Base-by-base conservation (phyloP, 2,329 filamentous ascomycete species). In the Periglandula ipomoeae region DNA sequence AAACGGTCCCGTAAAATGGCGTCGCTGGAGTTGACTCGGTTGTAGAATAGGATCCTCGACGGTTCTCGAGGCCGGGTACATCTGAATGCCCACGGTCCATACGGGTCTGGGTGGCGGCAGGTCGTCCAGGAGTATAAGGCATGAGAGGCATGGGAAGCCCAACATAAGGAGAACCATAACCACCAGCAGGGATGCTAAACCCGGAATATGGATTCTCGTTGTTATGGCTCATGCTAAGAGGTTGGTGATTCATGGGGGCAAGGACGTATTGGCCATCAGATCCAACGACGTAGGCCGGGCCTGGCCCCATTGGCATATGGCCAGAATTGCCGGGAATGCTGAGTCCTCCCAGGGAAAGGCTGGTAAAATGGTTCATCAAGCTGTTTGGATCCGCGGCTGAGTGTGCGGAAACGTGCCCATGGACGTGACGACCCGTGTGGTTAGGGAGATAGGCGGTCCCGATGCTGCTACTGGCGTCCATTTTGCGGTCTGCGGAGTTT, bases 1-100 rank as follows among this genome's bases (percentile, higher is more conserved):
- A 71, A 54, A 75, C 66, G 45, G 73, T 72, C 48, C 75, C 77
- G 55, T 83, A 84, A 58, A 80, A 81, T 0, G 84, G 82, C 26
- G 80, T 86, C 4, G 81, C 76, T 3, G 81, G 77, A 23, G 79
- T 76, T 7, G 81, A 85, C 63, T 84, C 81, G 4, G 75, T 84
- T 24, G 81, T 84, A 1, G 81, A 84, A 63, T 84, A 84, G 2
- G 81, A 84, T 15, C 78, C 79, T 46, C 81, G 79, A 22, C 81
- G 80, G 51, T 84, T 83, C 56, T 84, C 80, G 26, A 84, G 69
- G 27, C 71, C 76, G 17, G 81, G 81, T 46, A 83, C 75, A 32
- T 83, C 76, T 24, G 72, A 70, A 44, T 72, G 71, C 13, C 62
- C 66, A 56, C 65, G 68, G 30, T 76, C 72, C 44, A 70, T 64